phyloP scores from a whole-genome alignment of 345 rosid genomes.

The Citropsis articulata region DNA sequence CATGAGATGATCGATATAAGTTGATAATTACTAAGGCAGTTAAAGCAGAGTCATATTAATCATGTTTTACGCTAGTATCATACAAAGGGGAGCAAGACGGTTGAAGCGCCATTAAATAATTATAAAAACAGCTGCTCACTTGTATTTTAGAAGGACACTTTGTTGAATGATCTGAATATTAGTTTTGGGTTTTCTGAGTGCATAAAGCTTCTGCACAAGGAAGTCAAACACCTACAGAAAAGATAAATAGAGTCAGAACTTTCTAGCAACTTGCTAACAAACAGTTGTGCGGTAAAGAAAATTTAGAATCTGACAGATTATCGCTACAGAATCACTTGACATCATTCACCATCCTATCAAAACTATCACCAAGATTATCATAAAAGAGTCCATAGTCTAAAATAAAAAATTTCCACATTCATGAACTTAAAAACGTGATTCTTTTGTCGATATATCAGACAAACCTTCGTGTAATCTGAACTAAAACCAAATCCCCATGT shows the following conservation, averaged over 20 bases:
- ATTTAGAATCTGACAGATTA: not conserved
- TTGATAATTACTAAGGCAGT: too few species aligned
- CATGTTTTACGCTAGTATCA: not conserved
- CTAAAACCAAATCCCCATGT: not conserved
- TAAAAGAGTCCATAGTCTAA: not conserved
- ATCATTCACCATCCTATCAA: not conserved
- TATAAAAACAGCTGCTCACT: conserved; percentile 55
- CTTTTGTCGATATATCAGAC: not conserved
- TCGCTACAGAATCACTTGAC: not conserved
- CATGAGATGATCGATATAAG: not conserved
- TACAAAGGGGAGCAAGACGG: not conserved
- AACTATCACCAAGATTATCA: not conserved
- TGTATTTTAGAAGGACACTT: conserved; percentile 90
- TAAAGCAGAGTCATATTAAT: not conserved
- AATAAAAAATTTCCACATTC: not conserved
- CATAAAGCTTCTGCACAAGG: conserved; percentile 94
- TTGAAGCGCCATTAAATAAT: not conserved
- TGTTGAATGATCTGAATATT: conserved; percentile 98
- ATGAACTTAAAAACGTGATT: not conserved
- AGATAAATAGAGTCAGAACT: not conserved
- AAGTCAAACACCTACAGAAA: conserved; percentile 85
- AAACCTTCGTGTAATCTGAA: not conserved
- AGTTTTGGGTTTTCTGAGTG: conserved; percentile 97
- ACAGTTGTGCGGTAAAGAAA: not conserved
- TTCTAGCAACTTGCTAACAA: not conserved